Conservation (phyloP, 148 eudicot genomes). For the Vaccinium myrtillus region DNA sequence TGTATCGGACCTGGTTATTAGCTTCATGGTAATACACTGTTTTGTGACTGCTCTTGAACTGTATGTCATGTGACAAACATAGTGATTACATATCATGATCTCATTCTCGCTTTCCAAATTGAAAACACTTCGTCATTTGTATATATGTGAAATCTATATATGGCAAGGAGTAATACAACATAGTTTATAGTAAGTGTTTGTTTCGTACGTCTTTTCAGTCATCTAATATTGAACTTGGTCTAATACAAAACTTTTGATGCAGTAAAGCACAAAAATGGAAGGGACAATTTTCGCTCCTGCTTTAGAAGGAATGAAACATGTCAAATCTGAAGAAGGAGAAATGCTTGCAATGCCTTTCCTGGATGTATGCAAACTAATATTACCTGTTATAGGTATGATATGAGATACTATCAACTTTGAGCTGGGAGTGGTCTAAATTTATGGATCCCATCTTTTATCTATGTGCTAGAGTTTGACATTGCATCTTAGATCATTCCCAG, state of each 20-base stretch:
- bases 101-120: background rate
- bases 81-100: conserved; percentile 1
- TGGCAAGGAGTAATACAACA: background rate
- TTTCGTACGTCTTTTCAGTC: background rate
- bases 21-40: background rate
- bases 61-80: background rate
- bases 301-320: conserved; percentile 58
- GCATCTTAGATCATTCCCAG: background rate
- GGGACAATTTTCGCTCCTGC: conserved; percentile 63
- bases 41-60: background rate
- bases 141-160: background rate
- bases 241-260: conserved; percentile 18
- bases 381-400: conserved; percentile 77
- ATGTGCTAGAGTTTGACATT: background rate
- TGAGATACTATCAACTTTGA: background rate
- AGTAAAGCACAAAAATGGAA: conserved; percentile 48
- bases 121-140: background rate
- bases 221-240: background rate
- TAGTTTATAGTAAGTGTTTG: background rate
- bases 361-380: conserved; percentile 71
- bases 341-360: conserved; percentile 70
- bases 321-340: conserved; percentile 64
- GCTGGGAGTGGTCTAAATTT: background rate
- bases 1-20: background rate
- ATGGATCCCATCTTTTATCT: background rate